These are phyloP conservation scores for Helianthus tuberosus DNA, from an alignment of 129 eudicot genomes.

Conservation along the genomic window DNA sequence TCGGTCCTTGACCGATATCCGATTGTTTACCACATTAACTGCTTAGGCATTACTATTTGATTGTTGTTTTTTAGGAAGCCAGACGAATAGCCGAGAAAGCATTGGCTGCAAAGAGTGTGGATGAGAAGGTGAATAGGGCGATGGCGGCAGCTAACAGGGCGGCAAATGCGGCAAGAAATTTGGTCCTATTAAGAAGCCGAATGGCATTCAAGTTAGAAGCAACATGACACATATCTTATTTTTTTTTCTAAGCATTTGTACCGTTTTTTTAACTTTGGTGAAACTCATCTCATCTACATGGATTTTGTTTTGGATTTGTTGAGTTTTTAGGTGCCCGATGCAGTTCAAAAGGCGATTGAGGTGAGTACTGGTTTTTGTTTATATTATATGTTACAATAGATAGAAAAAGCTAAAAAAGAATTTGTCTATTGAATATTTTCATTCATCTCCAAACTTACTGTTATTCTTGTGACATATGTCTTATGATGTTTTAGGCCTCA, in stretches of 20 bases:
- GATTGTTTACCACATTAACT: too few species aligned
- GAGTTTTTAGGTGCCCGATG: conserved; percentile 63
- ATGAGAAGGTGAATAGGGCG: conserved; percentile 61
- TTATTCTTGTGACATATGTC: too few species aligned
- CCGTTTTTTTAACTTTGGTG: conserved; percentile 14
- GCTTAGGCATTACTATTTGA: too few species aligned
- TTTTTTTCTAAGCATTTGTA: background rate
- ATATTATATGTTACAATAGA: too few species aligned
- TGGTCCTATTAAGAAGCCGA: conserved; percentile 74
- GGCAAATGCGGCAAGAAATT: conserved; percentile 79
- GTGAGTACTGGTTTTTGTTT: conserved; percentile 27
- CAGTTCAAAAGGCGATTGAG: conserved; percentile 79
- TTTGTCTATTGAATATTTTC: background rate
- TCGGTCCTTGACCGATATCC: too few species aligned
- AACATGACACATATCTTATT: conserved; percentile 49
- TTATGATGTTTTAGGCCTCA: conserved; percentile 81
- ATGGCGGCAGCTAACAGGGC: conserved; percentile 74
- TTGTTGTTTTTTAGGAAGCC: conserved; percentile 45
- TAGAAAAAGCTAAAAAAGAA: background rate
- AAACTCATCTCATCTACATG: conserved; percentile 57
- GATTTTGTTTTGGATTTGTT: conserved; percentile 91
- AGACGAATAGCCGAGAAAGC: conserved; percentile 55
- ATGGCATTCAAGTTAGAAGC: conserved; percentile 84
- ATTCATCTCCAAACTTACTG: too few species aligned
- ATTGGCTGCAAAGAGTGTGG: conserved; percentile 31